phyloP scores from a whole-genome alignment of 1,284 basidiomycete genomes.

The Hemileccinum hortonii region DNA sequence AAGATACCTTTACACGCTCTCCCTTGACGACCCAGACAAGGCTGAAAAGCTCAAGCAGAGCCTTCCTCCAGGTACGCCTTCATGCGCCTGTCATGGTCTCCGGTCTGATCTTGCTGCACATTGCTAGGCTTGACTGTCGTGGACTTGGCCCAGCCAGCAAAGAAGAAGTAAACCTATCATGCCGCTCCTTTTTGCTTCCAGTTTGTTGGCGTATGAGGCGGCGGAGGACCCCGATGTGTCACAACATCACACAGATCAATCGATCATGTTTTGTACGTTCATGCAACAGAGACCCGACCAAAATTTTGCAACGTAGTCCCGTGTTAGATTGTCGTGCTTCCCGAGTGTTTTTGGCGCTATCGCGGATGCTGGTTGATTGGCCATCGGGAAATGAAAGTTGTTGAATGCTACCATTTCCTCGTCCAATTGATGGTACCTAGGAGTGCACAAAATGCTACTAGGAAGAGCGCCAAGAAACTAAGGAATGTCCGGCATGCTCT shows the following conservation, averaged over 20 bases:
- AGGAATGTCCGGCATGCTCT: conserved; percentile 18
- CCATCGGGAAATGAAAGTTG: too few species aligned
- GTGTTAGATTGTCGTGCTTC: too few species aligned
- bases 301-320: too few species aligned
- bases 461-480: conserved; percentile 19
- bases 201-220: conserved; percentile 1
- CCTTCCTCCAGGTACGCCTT: conserved; percentile 84
- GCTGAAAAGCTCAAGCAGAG: conserved; percentile 97
- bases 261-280: conserved; percentile 24
- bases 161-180: conserved; percentile 66
- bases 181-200: conserved; percentile 1
- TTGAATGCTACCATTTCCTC: conserved; percentile 11
- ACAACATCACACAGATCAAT: neutral
- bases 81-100: neutral
- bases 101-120: neutral
- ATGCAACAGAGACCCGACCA: conserved; percentile 15
- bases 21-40: conserved; percentile 95
- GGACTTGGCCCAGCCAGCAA: conserved; percentile 62
- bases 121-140: conserved; percentile 58
- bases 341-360: too few species aligned
- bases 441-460: conserved; percentile 26
- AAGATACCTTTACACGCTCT: conserved; percentile 96
- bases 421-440: conserved; percentile 22
- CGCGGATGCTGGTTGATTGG: too few species aligned
- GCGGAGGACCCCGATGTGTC: conserved; percentile 4